These are phyloP conservation scores for Polytrichum formosum DNA, from an alignment of 225 moss, liverwort and hornwort species.

Conservation along the genomic window DNA sequence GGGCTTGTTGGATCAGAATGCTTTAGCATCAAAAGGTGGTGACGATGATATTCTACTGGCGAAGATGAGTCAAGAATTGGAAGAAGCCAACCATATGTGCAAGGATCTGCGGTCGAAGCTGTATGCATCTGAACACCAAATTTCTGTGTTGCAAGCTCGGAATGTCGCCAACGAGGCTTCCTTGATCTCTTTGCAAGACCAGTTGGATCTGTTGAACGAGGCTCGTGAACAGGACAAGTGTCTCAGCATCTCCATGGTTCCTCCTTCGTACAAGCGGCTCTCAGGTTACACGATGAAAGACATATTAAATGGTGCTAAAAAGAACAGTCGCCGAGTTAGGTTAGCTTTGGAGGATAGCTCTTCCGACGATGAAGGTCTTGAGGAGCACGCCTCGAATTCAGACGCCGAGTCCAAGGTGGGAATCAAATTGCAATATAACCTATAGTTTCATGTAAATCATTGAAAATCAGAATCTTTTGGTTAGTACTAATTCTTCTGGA, in stretches of 20 bases:
- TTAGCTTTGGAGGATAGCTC: constrained; percentile 51
- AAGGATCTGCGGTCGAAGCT: constrained; percentile 40
- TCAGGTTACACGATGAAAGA: constrained; percentile 40
- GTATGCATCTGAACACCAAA: constrained; percentile 29
- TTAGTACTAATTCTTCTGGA: too few relatives aligned
- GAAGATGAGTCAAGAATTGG: constrained; percentile 34
- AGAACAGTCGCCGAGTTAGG: constrained; percentile 16
- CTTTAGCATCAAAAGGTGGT: constrained; percentile 24
- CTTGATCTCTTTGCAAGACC: constrained; percentile 38
- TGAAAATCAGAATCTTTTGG: too few relatives aligned
- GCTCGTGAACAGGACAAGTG: constrained; percentile 30
- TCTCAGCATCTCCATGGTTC: constrained; percentile 24
- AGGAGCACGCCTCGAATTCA: constrained; percentile 63
- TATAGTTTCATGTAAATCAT: too few relatives aligned
- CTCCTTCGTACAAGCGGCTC: constrained; percentile 25
- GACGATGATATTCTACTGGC: constrained; percentile 19
- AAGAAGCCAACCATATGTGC: constrained; percentile 25
- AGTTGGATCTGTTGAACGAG: constrained; percentile 54
- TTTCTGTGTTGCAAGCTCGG: constrained; percentile 31
- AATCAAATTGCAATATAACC: neutral
- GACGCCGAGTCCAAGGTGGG: constrained; percentile 75
- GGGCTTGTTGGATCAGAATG: constrained; percentile 28
- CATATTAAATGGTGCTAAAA: constrained; percentile 31
- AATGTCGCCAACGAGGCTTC: constrained; percentile 38
- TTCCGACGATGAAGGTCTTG: constrained; percentile 54